Percentiles rank a stretch among this genome's conserved stretches.
These are phyloP conservation scores for Lactuca sativa DNA, from an alignment of 129 eudicot genomes.

Conservation along the genomic window DNA sequence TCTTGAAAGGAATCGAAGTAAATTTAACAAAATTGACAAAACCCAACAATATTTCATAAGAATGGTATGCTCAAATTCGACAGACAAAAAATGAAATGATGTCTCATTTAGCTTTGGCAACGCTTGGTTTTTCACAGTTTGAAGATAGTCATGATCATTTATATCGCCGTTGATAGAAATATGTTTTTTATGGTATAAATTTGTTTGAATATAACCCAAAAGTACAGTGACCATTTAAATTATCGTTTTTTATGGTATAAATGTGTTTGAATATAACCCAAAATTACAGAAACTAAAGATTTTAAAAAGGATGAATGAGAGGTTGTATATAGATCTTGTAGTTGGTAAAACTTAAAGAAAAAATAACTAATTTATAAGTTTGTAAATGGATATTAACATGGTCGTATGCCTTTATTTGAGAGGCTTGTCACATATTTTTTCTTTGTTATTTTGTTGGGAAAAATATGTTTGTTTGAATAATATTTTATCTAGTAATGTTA, in stretches of 20 bases:
- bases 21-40: constrained; percentile 35
- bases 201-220: constrained; percentile 23
- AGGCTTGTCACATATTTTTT: constrained; percentile 22
- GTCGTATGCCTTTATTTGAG: constrained; percentile 33
- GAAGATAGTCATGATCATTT: constrained; percentile 63
- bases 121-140: constrained; percentile 79
- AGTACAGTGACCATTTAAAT: constrained; percentile 10
- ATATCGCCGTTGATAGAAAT: constrained; percentile 41
- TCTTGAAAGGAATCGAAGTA: constrained; percentile 54
- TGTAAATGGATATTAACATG: constrained; percentile 10
- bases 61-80: constrained; percentile 45
- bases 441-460: background rate
- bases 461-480: constrained; percentile 4
- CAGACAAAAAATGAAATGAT: constrained; percentile 67
- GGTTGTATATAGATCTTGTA: constrained; percentile 38
- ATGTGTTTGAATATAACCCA: constrained; percentile 22
- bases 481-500: constrained; percentile 1
- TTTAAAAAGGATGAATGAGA: constrained; percentile 14
- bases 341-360: constrained; percentile 20
- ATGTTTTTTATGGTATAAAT: background rate
- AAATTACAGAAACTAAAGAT: constrained; percentile 29
- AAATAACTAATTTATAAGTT: constrained; percentile 26
- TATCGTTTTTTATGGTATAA: too few species aligned
- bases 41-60: constrained; percentile 25
- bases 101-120: constrained; percentile 85